phyloP scores from a whole-genome alignment of 345 rosid species.

The Eucalyptus tenuipes region DNA sequence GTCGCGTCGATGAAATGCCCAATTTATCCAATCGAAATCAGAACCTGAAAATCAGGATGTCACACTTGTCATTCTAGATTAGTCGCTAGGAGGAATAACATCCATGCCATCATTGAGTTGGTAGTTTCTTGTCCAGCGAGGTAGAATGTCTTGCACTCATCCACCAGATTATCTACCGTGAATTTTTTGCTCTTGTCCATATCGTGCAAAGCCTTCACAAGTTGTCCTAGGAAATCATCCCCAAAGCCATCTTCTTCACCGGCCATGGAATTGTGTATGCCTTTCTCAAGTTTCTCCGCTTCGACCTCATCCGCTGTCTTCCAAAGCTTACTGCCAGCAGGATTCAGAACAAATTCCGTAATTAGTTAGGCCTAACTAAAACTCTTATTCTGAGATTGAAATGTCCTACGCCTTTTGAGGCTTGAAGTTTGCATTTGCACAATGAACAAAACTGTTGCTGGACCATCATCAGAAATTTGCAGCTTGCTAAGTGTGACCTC shows the following conservation, averaged over 20 bases:
- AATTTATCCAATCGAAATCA: too few species aligned
- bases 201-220: slow-evolving; percentile 5
- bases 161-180: background rate
- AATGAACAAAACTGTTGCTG: background rate
- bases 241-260: background rate
- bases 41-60: too few species aligned
- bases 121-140: slow-evolving; percentile 24
- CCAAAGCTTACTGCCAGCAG: slow-evolving; percentile 1
- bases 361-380: background rate
- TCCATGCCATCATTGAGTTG: slow-evolving; percentile 15
- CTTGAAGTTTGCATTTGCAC: background rate
- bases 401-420: background rate
- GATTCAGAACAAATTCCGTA: background rate
- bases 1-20: too few species aligned
- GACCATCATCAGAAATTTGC: background rate
- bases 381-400: background rate
- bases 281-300: background rate
- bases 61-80: slow-evolving; percentile 21
- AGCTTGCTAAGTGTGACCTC: background rate
- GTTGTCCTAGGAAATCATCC: slow-evolving; percentile 14
- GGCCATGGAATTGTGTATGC: background rate
- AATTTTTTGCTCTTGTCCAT: background rate
- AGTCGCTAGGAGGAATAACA: slow-evolving; percentile 18
- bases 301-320: slow-evolving; percentile 10
- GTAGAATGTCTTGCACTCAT: slow-evolving; percentile 34